Base-by-base conservation (phyloP, 331 rosid genomes). In the Pyrus hybrid region DNA sequence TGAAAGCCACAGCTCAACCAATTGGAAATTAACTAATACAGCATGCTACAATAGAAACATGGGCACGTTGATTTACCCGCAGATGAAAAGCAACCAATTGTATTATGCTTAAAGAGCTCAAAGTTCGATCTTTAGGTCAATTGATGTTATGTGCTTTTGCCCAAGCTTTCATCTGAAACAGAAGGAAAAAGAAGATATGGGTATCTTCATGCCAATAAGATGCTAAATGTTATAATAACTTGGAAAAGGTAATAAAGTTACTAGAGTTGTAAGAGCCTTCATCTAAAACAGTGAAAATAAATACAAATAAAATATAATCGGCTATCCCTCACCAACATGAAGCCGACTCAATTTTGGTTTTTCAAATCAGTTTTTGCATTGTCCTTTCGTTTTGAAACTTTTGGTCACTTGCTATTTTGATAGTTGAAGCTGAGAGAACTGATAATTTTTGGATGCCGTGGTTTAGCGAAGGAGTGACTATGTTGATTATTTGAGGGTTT, bases 161-260 rank as follows among this genome's bases (percentile, higher is more conserved):
- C 74, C 74, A 70, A 20, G 74, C 63, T 70, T 70, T 70, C 74
- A 70, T 70, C 74, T 70, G 74, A 70, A 53, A 70, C 14, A 53
- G 29, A 8, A 33, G 20, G n/a, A 51, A 35, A 70, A 51, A 53
- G 23, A 51, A 6, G 20, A n/a, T n/a, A 70, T 20, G 13, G 5
- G 64, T 30, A 53, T 3, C 11, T 70, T 70, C 41, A 29, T 49
- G 74, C 63, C 26, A 17, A 26, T 28, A 30, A 9, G 49, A 49
- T 60, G 63, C 63, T 70, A 28, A 25, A 17, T 49, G 49, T 28
- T 17, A 53, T 17, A 20, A 28, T 49, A 63, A 14, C 67, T 9
- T 26, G 35, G n/a, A 62, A 20, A 28, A 13, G 14, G 7, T 63
- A 63, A 14, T 63, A 20, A 20, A 9, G 20, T 26, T 62, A 28